Evolutionary conservation across 2,329 filamentous ascomycete species (phyloP).

Genomic region (Apiospora sp.): DNA sequence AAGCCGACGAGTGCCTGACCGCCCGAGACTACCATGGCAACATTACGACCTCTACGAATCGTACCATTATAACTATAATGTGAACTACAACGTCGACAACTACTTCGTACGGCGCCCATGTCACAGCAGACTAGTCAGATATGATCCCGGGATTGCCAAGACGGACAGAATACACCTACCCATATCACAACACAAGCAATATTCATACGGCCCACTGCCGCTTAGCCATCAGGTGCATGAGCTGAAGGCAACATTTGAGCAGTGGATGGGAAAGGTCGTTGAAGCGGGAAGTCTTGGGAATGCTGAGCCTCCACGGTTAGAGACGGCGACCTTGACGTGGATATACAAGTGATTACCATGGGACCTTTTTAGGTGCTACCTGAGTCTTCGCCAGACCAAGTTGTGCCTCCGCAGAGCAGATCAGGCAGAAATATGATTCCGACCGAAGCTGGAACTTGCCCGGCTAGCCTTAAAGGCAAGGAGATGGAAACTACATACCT

Average conservation of each 20-base stretch:
- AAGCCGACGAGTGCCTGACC: conserved; percentile 33
- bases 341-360: conserved; percentile 33
- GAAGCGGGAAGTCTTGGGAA: conserved; percentile 31
- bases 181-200: conserved; percentile 36
- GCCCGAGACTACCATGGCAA: conserved; percentile 35
- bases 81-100: conserved; percentile 54
- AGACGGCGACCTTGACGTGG: conserved; percentile 44
- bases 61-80: conserved; percentile 56
- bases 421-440: background rate
- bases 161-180: conserved; percentile 29
- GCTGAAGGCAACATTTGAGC: conserved; percentile 40
- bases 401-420: background rate
- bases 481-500: background rate
- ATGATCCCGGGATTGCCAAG: conserved; percentile 37
- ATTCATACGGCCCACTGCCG: conserved; percentile 38
- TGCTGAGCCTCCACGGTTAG: conserved; percentile 36
- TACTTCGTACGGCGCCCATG: conserved; percentile 52
- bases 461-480: background rate
- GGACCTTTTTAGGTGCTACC: conserved; percentile 63
- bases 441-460: background rate
- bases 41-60: conserved; percentile 53
- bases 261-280: conserved; percentile 37
- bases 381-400: conserved; percentile 54
- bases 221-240: conserved; percentile 40
- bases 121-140: conserved; percentile 40